Base-by-base conservation (phyloP, 148 eudicot species). In the Nyssa sinensis region DNA sequence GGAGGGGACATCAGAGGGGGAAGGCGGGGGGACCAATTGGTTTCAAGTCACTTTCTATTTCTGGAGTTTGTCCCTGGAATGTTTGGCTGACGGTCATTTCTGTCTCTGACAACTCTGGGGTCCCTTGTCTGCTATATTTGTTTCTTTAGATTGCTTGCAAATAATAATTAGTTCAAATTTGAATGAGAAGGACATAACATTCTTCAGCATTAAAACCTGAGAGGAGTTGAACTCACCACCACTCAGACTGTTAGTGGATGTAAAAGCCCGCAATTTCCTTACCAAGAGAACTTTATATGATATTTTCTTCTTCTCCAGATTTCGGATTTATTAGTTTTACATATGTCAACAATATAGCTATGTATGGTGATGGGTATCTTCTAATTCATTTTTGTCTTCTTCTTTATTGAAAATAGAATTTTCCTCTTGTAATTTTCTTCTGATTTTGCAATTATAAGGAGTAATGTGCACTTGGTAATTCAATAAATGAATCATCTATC, bases 101-200 rank as follows among this genome's bases (percentile, higher is more conserved):
- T 78, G 62, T 74, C 74, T 73, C 84, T 79, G 84, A 80, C 86
- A 80, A 13, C 51, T 44, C 21, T 61, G 59, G 65, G 82, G 86
- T 80, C 86, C 84, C 51, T 30, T 77, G 79, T 78, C 86, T 74
- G 49, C 67, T 70, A 68, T 75, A 77, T 80, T 83, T 77, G 81
- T 80, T 65, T 35, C 75, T 77, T 70, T 59, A 58, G 30, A 51
- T 61, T 70, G 4, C 17, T 73, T 67, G 16, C 17, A n/a, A 39
- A 80, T 71, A 74, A 33, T 31, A 71, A 44, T 47, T 68, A 39
- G 57, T 64, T 64, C 31, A 31, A 28, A 55, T 72, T 72, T 60
- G 30, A 17, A 66, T 55, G 77, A 78, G 23, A 69, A 47, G 17
- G 79, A 71, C 66, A 12, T 30, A 13, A 41, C 70, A 67, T 28